phyloP scores from a whole-genome alignment of 176 grass and related monocot genomes.

The Thinopyrum elongatum region DNA sequence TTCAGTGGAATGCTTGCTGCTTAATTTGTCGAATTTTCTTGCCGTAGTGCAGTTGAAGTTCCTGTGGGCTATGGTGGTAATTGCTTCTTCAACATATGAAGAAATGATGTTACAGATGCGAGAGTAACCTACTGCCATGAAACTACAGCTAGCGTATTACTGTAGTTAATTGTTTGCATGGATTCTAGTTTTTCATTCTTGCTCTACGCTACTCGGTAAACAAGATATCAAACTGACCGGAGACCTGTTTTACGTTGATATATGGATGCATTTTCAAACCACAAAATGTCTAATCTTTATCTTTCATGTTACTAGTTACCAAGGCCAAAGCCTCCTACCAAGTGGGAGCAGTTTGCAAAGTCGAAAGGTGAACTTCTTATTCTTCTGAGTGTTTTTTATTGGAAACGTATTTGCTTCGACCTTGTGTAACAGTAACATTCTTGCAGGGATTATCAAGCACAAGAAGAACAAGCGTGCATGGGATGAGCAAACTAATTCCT shows the following conservation, averaged over 20 bases:
- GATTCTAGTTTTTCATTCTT: not conserved
- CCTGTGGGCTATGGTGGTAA: too few species aligned
- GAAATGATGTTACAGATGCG: not conserved
- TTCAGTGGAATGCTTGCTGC: not conserved
- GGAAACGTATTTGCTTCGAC: not conserved
- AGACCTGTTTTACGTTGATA: not conserved
- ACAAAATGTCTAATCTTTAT: not conserved
- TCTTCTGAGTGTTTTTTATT: not conserved
- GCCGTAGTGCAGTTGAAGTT: too few species aligned
- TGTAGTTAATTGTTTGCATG: not conserved
- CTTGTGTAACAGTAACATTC: not conserved
- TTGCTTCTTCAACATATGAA: too few species aligned
- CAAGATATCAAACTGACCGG: not conserved
- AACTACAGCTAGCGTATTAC: not conserved
- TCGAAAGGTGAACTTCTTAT: conserved; percentile 51
- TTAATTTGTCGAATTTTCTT: not conserved
- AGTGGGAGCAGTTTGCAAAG: conserved; percentile 92
- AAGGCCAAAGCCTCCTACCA: conserved; percentile 80
- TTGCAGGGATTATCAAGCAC: conserved; percentile 61
- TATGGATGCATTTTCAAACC: not conserved
- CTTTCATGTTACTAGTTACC: conserved; percentile 52
- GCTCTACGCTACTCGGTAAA: not conserved
- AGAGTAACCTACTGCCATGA: too few species aligned
- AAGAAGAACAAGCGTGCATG: conserved; percentile 90
- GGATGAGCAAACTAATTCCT: conserved; percentile 79